Base-by-base conservation (phyloP, 2,329 filamentous ascomycete genomes). In the Fusarium hostae region DNA sequence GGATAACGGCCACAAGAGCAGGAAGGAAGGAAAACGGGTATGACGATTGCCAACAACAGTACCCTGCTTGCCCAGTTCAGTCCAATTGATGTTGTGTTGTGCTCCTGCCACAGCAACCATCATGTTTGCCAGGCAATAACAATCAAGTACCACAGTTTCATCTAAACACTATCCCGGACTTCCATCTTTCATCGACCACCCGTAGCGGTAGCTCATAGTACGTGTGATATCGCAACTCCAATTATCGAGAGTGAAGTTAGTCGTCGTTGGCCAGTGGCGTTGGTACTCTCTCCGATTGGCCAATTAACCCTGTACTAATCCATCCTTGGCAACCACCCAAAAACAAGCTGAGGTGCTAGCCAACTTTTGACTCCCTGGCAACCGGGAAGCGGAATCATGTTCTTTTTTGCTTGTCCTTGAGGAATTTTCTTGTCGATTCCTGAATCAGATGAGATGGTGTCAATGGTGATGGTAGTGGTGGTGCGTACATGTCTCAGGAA, bases 191-290 rank as follows among this genome's bases (percentile, higher is more conserved):
- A 54, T 43, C 52, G 30, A 61, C 57, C 56, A 66, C 52, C 43
- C 54, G 34, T 30, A 39, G 30, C 24, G 28, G 32, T 56, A 63
- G 54, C 35, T 39, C 43, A 60, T 59, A 72, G 59, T 57, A 72
- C 47, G 65, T 64, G 70, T 65, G 69, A 67, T 70, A 70, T 70
- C 30, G 51, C 30, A 56, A 59, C 35, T 61, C 66, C 66, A 70
- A 66, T 70, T 67, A 58, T 66, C 40, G 30, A 65, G 52, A 59
- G 68, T 71, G 75, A 76, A 62, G 72, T 77, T 72, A 70, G 63
- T 70, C 59, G 60, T 76, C 40, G 67, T 75, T 62, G 72, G 65
- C 61, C 61, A 63, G 67, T 62, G 66, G 58, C n/a, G 39, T 50
- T 18, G 60, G 35, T 45, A 37, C 55, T 54, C 24, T 24, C 52